Percentiles rank a stretch among this genome's conserved stretches.
phyloP scores from a whole-genome alignment of 2,329 filamentous ascomycete genomes.

The Apiospora koreana region DNA sequence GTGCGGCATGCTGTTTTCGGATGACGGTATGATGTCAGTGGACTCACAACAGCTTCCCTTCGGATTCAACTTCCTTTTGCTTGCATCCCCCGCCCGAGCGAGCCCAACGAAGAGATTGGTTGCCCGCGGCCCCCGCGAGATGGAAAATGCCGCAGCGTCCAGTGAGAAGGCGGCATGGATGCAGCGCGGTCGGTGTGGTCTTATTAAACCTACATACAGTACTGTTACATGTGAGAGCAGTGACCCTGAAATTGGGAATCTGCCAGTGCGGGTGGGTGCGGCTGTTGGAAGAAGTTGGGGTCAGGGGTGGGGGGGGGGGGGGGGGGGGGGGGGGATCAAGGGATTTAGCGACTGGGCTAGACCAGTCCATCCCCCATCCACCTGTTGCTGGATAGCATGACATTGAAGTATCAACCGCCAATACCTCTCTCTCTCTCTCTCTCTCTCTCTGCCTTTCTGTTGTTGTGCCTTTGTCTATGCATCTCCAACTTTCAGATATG shows the following conservation, averaged over 20 bases:
- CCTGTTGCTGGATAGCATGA: too few species aligned
- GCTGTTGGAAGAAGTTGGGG: neutral
- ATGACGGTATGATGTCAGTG: conserved; percentile 2
- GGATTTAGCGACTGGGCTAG: neutral
- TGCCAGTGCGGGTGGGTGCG: neutral
- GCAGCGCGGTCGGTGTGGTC: neutral
- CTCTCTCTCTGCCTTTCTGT: too few species aligned
- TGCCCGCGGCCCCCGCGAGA: neutral
- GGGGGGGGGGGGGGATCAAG: too few species aligned
- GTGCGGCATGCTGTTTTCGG: neutral
- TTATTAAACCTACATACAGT: too few species aligned
- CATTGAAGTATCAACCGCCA: too few species aligned
- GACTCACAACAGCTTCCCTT: neutral
- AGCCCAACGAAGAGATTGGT: neutral
- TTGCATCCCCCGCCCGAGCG: neutral
- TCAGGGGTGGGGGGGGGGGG: neutral
- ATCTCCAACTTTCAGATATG: too few species aligned
- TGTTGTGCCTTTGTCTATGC: too few species aligned
- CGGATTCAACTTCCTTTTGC: neutral
- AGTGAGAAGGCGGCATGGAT: neutral
- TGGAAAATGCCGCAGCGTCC: neutral
- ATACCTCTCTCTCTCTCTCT: too few species aligned
- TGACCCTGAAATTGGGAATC: neutral
- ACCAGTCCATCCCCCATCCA: neutral
- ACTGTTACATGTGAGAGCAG: neutral